Percentiles rank a stretch among this genome's conserved stretches.
phyloP scores from a whole-genome alignment of 139 green algal genomes.

The Tetraselmis striata region DNA sequence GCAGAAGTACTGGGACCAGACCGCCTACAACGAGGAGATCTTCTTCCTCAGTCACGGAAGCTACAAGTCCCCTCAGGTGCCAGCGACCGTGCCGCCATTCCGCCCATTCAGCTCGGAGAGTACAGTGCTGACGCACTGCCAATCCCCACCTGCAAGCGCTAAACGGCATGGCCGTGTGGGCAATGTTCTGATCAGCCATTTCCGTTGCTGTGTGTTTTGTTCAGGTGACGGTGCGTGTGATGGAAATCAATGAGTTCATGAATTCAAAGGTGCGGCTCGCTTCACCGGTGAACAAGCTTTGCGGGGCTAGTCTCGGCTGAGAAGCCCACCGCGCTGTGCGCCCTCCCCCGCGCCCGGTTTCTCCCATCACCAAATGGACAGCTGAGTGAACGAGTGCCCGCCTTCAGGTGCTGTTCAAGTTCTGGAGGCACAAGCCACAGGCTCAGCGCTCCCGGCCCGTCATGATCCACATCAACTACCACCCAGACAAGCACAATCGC shows the following conservation, averaged over 20 bases:
- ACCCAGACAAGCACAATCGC: conserved; percentile 80
- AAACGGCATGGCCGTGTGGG: too few species aligned
- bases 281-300: conserved; percentile 6
- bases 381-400: not conserved
- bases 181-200: too few species aligned
- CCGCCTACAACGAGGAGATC: conserved; percentile 83
- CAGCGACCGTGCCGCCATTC: not conserved
- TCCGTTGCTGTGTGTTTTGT: too few species aligned
- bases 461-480: conserved; percentile 78
- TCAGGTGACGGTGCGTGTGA: conserved; percentile 58
- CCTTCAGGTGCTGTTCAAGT: conserved; percentile 47
- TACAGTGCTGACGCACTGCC: too few species aligned
- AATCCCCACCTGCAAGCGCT: too few species aligned
- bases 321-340: not conserved
- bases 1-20: conserved; percentile 84
- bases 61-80: conserved; percentile 57
- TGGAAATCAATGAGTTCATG: conserved; percentile 80
- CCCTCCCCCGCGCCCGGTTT: not conserved
- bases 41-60: conserved; percentile 76
- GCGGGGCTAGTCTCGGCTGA: not conserved
- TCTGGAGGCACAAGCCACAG: conserved; percentile 44
- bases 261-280: conserved; percentile 68
- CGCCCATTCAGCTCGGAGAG: too few species aligned
- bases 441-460: conserved; percentile 36
- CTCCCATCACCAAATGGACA: not conserved